Evolutionary conservation across 176 grass and related monocot genomes (phyloP).

Genomic region (Eragrostis nindensis): DNA sequence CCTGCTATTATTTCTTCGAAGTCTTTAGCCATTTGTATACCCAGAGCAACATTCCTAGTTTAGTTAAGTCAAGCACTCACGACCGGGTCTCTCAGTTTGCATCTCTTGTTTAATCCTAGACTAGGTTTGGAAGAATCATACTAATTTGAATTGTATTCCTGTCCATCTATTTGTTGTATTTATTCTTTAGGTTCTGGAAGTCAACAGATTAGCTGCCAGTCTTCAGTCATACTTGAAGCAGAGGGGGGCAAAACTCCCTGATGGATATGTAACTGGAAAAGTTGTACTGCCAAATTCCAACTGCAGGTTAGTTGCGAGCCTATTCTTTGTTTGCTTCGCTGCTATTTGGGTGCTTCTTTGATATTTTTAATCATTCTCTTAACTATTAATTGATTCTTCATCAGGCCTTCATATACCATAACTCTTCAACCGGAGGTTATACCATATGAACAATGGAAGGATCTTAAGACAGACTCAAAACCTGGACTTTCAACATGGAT

Average conservation of each 20-base stretch:
- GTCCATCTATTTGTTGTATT: constrained; percentile 21
- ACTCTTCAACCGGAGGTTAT: constrained; percentile 68
- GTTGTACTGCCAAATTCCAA: constrained; percentile 82
- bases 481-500: constrained; percentile 82
- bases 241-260: constrained; percentile 72
- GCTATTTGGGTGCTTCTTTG: background rate
- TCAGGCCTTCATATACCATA: constrained; percentile 72
- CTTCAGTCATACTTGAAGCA: constrained; percentile 93
- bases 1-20: background rate
- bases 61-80: background rate
- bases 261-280: constrained; percentile 63
- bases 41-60: background rate
- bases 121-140: background rate
- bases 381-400: constrained; percentile 33
- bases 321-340: constrained; percentile 25
- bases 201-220: constrained; percentile 64
- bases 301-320: constrained; percentile 52
- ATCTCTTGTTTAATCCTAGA: background rate
- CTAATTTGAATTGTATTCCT: constrained; percentile 6
- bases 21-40: background rate
- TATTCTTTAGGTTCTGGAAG: constrained; percentile 71
- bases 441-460: constrained; percentile 69
- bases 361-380: constrained; percentile 11
- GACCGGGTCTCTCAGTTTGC: background rate
- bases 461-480: constrained; percentile 69